Evolutionary conservation across 306 rosid species (phyloP).

Genomic region (Astragalus glycyphyllos): DNA sequence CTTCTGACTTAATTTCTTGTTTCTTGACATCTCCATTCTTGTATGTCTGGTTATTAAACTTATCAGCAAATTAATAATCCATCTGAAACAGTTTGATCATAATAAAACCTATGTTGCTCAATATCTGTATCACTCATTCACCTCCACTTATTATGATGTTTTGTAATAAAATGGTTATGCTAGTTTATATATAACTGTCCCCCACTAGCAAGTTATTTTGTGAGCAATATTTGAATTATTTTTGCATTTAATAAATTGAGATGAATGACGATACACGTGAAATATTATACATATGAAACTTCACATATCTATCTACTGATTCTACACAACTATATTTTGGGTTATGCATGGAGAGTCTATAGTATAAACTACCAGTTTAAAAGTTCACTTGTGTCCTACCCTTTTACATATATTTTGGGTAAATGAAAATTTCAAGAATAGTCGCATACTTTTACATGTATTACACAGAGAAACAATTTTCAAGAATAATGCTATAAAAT

Average conservation of each 20-base stretch:
- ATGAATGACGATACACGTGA: neutral
- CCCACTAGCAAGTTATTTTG: neutral
- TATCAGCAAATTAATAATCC: constrained; percentile 16
- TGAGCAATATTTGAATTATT: neutral
- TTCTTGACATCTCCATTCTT: constrained; percentile 22
- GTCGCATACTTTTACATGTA: too few relatives aligned
- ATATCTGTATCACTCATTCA: constrained; percentile 4
- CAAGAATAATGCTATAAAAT: too few relatives aligned
- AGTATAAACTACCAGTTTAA: too few relatives aligned
- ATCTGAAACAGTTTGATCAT: constrained; percentile 17
- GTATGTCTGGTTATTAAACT: constrained; percentile 24
- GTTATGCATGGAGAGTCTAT: neutral
- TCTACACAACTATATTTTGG: neutral
- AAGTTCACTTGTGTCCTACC: too few relatives aligned
- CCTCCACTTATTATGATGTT: neutral
- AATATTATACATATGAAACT: neutral
- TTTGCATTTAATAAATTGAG: neutral
- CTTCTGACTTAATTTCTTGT: constrained; percentile 17
- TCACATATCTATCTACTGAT: neutral
- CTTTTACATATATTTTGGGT: too few relatives aligned
- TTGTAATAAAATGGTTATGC: neutral
- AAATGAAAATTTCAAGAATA: too few relatives aligned
- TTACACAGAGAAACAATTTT: too few relatives aligned
- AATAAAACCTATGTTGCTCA: neutral
- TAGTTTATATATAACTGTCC: neutral